Evolutionary conservation across 2,329 filamentous ascomycete genomes (phyloP).

Genomic region (Sporothrix schenckii): DNA sequence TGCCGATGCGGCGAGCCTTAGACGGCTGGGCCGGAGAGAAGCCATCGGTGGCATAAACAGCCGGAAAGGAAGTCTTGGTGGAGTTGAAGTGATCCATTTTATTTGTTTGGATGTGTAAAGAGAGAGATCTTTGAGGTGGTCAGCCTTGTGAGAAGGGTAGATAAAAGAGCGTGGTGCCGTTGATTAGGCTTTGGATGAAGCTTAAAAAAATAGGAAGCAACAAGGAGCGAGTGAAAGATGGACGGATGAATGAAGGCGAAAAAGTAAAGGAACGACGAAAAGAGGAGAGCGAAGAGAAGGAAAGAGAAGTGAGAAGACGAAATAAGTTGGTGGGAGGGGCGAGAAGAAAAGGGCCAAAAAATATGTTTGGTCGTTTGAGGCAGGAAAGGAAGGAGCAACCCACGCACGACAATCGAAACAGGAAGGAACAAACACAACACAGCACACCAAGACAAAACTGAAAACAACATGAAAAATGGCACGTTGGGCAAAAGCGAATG

Average conservation of each 20-base stretch:
- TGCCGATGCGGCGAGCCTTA: not conserved
- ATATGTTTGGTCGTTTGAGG: slow-evolving; percentile 13
- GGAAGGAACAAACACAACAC: slow-evolving; percentile 31
- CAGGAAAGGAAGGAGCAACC: slow-evolving; percentile 32
- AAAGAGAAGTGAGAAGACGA: not conserved
- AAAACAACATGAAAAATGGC: slow-evolving; percentile 18
- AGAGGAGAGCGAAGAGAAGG: not conserved
- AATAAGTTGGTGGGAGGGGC: slow-evolving; percentile 14
- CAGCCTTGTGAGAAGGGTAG: not conserved
- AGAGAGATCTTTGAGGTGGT: not conserved
- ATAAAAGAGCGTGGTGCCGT: slow-evolving; percentile 23
- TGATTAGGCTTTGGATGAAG: slow-evolving; percentile 1
- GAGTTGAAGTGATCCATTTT: slow-evolving; percentile 28
- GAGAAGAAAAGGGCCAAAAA: slow-evolving; percentile 16
- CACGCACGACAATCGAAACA: slow-evolving; percentile 28
- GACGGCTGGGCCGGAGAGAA: not conserved
- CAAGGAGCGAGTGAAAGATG: not conserved
- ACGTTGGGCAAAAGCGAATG: not conserved
- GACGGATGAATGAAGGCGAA: not conserved
- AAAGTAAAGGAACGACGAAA: not conserved
- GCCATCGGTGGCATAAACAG: slow-evolving; percentile 8
- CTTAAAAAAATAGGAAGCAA: slow-evolving; percentile 12
- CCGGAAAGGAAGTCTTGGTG: slow-evolving; percentile 27
- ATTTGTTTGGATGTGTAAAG: not conserved
- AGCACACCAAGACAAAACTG: slow-evolving; percentile 23